Evolutionary conservation across 1,139 yeast genomes (phyloP), one percentile per base, ranked within the genome.

Genomic region (Pichia sp.): DNA sequence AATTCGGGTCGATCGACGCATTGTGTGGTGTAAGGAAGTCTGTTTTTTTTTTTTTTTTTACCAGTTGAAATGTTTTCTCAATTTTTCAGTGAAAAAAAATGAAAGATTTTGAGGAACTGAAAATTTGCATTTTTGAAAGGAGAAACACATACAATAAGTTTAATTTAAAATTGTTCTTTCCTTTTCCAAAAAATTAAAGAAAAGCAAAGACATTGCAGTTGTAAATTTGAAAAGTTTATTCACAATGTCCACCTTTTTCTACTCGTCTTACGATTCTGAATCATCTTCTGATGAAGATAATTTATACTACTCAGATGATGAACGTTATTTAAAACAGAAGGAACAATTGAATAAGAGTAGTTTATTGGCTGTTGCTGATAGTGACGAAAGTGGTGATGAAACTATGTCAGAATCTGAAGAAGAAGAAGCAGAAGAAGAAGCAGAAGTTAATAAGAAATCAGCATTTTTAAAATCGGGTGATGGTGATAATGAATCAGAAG

Each of bases 271-370:
- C 56, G 82, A 74, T 61, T 68, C 61, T 55, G 81, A 75, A 53
- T 81, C 80, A 59, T 76, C 85, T 49, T 83, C 94, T 42, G 95
- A 85, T 59, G 95, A 85, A 62, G 88, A 81, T 58, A 72, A 83
- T 61, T 74, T 83, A 63, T 77, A 83, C 56, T 75, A 87, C 45
- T 79, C 87, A 45, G 85, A 79, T 59, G 90, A 84, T 59, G 88
- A 79, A 64, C 70, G 78, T 59, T 46, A 51, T 36, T 64, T 79
- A 51, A 51, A 73, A 27, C 54, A 51, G 44, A 25, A 37, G 26
- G 32, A 47, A 43, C 35, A 43, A 36, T 25, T 42, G 27, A 34
- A 29, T 9, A 46, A 47, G 39, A 36, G 27, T 8, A 41, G 31
- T 5, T 40, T 46, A 25, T 46, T 78, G 4, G 34, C 45, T n/a